Percentiles rank a stretch among this genome's conserved stretches.
These are phyloP conservation scores for Psilocybe subaeruginosa DNA, from an alignment of 768 basidiomycete genomes.

Conservation along the genomic window DNA sequence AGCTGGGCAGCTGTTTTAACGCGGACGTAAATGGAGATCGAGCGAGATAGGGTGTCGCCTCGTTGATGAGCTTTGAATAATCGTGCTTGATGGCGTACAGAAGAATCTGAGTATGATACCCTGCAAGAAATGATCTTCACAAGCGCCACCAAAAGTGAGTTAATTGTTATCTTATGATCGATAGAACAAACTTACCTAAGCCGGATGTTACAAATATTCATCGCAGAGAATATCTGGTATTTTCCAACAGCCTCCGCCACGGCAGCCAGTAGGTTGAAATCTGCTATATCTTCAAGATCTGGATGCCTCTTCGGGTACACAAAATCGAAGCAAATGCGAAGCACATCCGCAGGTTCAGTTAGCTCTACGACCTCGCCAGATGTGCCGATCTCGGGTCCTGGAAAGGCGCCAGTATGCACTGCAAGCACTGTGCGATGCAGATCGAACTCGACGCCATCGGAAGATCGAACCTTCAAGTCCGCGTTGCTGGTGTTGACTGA, in stretches of 20 bases:
- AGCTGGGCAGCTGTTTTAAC: no score
- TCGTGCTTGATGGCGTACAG: constrained; percentile 17
- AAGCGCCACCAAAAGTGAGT: background rate
- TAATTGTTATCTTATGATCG: background rate
- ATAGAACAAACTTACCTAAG: background rate
- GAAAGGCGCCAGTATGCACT: constrained; percentile 24
- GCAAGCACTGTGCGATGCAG: constrained; percentile 27
- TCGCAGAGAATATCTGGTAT: constrained; percentile 14
- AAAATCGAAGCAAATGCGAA: background rate
- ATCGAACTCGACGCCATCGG: constrained; percentile 23
- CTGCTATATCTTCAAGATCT: background rate
- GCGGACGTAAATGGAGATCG: background rate
- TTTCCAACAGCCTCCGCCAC: constrained; percentile 14
- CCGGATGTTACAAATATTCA: constrained; percentile 7
- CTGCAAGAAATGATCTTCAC: constrained; percentile 2
- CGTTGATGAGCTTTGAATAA: constrained; percentile 15
- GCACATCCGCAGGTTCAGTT: background rate
- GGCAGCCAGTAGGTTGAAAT: constrained; percentile 1
- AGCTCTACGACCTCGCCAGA: constrained; percentile 24
- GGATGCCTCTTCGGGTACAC: background rate
- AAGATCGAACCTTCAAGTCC: constrained; percentile 16
- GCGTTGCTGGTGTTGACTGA: background rate
- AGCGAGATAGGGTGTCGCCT: background rate
- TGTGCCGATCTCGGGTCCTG: constrained; percentile 20
- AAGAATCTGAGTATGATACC: constrained; percentile 9